phyloP scores from a whole-genome alignment of 805 yeast genomes.

The Babjeviella inositovora region DNA sequence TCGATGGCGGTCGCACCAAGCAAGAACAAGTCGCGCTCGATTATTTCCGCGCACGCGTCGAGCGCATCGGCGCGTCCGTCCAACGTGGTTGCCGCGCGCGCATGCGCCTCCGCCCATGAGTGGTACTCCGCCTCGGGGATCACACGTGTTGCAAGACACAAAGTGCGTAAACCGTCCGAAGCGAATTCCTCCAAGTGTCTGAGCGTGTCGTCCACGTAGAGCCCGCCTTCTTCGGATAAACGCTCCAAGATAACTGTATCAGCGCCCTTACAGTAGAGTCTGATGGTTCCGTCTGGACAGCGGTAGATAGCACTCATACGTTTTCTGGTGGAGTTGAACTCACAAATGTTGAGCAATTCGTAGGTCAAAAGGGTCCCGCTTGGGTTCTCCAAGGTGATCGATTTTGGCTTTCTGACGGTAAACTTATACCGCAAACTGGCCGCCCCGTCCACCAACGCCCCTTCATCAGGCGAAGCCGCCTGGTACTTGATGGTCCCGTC shows the following conservation, averaged over 20 bases:
- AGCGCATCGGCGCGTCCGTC: slow-evolving; percentile 59
- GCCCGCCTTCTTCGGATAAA: slow-evolving; percentile 45
- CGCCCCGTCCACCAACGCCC: slow-evolving; percentile 96
- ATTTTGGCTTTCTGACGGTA: slow-evolving; percentile 70
- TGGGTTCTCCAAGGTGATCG: slow-evolving; percentile 46
- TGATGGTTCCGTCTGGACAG: slow-evolving; percentile 85
- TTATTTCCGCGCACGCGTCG: slow-evolving; percentile 79
- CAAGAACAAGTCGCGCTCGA: slow-evolving; percentile 65
- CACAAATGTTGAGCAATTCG: slow-evolving; percentile 82
- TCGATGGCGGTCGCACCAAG: slow-evolving; percentile 98
- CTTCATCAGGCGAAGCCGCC: slow-evolving; percentile 99
- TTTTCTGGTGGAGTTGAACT: slow-evolving; percentile 93
- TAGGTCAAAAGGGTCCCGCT: slow-evolving; percentile 38
- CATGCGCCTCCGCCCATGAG: slow-evolving; percentile 50
- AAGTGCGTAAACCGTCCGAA: slow-evolving; percentile 84
- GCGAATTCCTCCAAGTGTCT: slow-evolving; percentile 94
- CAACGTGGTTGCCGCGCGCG: slow-evolving; percentile 72
- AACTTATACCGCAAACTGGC: slow-evolving; percentile 78
- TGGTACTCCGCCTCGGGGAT: slow-evolving; percentile 66
- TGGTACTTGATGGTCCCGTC: slow-evolving; percentile 72
- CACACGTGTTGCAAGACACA: slow-evolving; percentile 80
- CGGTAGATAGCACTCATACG: slow-evolving; percentile 93
- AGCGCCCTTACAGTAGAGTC: slow-evolving; percentile 92
- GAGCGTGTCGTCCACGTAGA: slow-evolving; percentile 70
- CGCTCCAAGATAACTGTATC: slow-evolving; percentile 92